Base-by-base conservation (phyloP, 2,329 filamentous ascomycete species). In the Aplosporella prunicola region DNA sequence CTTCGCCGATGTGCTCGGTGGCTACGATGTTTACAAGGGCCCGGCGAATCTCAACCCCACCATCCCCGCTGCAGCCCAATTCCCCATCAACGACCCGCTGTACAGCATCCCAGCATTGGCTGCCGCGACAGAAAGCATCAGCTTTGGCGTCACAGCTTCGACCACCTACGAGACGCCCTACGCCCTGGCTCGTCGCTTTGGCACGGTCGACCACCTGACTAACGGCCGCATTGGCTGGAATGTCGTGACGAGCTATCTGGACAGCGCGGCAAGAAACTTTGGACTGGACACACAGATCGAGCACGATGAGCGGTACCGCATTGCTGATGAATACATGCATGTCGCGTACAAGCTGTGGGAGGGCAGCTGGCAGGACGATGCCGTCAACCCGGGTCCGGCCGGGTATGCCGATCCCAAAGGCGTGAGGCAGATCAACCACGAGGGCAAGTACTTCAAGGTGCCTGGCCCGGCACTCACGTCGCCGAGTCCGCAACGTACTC, bases 101-200 rank as follows among this genome's bases (percentile, higher is more conserved):
- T 68, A 71, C 2, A 67, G 77, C 2, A 64, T 82, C 0, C 67
- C 77, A 2, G 76, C 78, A 2, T 80, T 82, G 76, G 78, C 78
- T 1, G 77, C 78, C 1, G 78, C 66, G 0, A 82, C 79, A 0
- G 69, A 73, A 45, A 80, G 66, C 41, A 69, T 84, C n/a, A 74
- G 71, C 0, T 82, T 83, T 43, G 78, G 78, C 1, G 74, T 82
- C 1, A 82, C 79, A 0, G 69, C 78, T 0, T 72, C 73, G 1
- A 81, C 78, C 0, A 80, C 76, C 0, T 83, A 82, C 43, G 78
- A 82, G 51, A 71, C 77, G 49, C 78, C 79, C 0, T 82, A 80
- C 48, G 72, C 80, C 45, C 60, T 82, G 10, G 78, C 79, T 0
- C 58, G 78, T 13, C 60, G 77, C n/a, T 57, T 82, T 9, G 76